These are phyloP conservation scores for Sindora glabra DNA, from an alignment of 306 rosid genomes.

Conservation along the genomic window DNA sequence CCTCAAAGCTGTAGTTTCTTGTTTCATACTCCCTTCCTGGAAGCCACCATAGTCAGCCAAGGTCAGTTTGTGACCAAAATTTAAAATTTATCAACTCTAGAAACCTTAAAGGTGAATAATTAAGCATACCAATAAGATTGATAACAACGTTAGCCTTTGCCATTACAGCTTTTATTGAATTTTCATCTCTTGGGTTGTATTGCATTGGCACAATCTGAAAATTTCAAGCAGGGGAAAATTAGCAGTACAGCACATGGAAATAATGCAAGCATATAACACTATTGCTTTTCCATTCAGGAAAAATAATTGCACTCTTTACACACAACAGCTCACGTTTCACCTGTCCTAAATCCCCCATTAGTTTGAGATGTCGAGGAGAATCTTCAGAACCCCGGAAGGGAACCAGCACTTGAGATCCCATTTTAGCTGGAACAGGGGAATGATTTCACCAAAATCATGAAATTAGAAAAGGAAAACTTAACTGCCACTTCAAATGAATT, in stretches of 20 bases:
- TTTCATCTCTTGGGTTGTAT: slow-evolving; percentile 91
- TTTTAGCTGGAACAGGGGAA: slow-evolving; percentile 64
- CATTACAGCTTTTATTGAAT: slow-evolving; percentile 92
- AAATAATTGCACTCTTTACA: not conserved
- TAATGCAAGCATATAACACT: not conserved
- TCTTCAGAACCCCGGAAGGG: slow-evolving; percentile 98
- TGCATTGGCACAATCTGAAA: slow-evolving; percentile 90
- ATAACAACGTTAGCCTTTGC: slow-evolving; percentile 94
- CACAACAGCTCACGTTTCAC: slow-evolving; percentile 29
- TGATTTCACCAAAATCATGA: slow-evolving; percentile 11
- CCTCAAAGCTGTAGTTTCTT: slow-evolving; percentile 93
- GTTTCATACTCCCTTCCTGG: slow-evolving; percentile 97
- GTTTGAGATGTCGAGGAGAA: slow-evolving; percentile 82
- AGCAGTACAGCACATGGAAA: slow-evolving; percentile 12
- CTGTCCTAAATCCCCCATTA: slow-evolving; percentile 99
- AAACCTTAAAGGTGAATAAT: slow-evolving; percentile 8
- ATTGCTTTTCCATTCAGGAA: slow-evolving; percentile 6
- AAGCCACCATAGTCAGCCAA: slow-evolving; percentile 21
- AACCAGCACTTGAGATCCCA: slow-evolving; percentile 91
- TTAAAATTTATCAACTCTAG: slow-evolving; percentile 2
- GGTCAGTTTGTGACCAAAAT: slow-evolving; percentile 2
- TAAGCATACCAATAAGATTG: slow-evolving; percentile 78
- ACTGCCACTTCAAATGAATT: not conserved
- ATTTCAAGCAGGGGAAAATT: slow-evolving; percentile 21
- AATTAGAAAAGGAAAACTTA: slow-evolving; percentile 2